Evolutionary conservation across 495 filamentous ascomycete species (phyloP).

Genomic region (Margaritispora aquatica): DNA sequence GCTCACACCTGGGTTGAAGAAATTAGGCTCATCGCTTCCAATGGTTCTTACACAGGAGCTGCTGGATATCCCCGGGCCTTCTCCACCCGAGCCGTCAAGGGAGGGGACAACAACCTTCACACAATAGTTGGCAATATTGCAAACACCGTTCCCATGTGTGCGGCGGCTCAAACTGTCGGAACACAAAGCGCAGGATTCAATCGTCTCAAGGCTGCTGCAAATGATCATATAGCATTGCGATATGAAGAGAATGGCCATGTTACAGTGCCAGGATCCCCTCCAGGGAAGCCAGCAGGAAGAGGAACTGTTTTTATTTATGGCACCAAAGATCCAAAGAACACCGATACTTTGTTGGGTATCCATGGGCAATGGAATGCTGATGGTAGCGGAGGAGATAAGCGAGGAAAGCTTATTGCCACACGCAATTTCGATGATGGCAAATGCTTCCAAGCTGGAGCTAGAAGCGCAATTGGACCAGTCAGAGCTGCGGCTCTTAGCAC

Average conservation of each 20-base stretch:
- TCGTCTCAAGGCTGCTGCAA: constrained; percentile 58
- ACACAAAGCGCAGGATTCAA: constrained; percentile 50
- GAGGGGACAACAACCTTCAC: not conserved
- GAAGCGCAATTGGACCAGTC: constrained; percentile 38
- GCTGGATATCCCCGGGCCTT: constrained; percentile 64
- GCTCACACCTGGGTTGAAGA: constrained; percentile 62
- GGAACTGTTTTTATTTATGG: constrained; percentile 81
- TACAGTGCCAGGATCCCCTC: constrained; percentile 51
- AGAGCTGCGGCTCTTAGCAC: constrained; percentile 33
- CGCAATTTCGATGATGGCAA: constrained; percentile 78
- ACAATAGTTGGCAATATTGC: constrained; percentile 5
- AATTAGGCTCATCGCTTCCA: constrained; percentile 58
- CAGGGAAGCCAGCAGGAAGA: constrained; percentile 57
- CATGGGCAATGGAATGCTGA: constrained; percentile 67
- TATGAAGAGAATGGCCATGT: constrained; percentile 90
- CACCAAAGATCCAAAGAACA: constrained; percentile 55
- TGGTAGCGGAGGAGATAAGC: constrained; percentile 69
- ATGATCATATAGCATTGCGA: constrained; percentile 62
- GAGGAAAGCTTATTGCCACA: constrained; percentile 64
- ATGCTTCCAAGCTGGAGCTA: constrained; percentile 65
- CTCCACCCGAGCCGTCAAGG: constrained; percentile 33
- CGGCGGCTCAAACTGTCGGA: constrained; percentile 42
- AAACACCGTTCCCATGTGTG: constrained; percentile 43
- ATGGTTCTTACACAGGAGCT: constrained; percentile 65
- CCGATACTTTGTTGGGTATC: constrained; percentile 61